Base-by-base conservation (phyloP, 805 yeast genomes). In the Wickerhamomyces ciferrii region DNA sequence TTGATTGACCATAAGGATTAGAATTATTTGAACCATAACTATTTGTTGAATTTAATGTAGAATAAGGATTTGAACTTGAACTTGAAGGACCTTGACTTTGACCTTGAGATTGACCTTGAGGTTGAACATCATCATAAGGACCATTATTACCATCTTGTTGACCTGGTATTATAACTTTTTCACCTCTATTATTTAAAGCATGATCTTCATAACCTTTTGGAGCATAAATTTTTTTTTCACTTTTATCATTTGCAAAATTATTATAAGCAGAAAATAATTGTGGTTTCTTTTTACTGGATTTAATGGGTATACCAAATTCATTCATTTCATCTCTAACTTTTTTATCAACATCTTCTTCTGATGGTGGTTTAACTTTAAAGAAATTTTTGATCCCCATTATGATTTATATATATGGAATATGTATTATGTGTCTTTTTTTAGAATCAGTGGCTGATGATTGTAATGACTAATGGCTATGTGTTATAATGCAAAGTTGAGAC, bases 361-460 rank as follows among this genome's bases (percentile, higher is more conserved):
- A 67, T 14, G 78, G 78, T 18, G 79, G 72, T 46, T 67, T 76
- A 9, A 55, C 55, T 45, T 61, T 68, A 58, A 75, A 76, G 41
- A 74, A 61, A 40, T 69, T 72, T 55, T 70, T 76, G 44, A 76
- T 50, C 15, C 81, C 81, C 82, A 76, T 76, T 27, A 34, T 43
- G 35, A 44, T 19, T 3, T 32, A 32, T 32, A 32, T n/a, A 32
- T 32, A n/a, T 34, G 14, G 37, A 18, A 18, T 34, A 34, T 34
- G 18, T 31, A 31, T 15, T 5, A 27, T 27, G 31, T 27, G 31
- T 27, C 31, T 27, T 27, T 27, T 27, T 27, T 27, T 27, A 13
- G 27, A 14, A 27, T 27, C 31, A 27, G n/a, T n/a, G n/a, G n/a
- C n/a, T n/a, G n/a, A n/a, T n/a, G n/a, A n/a, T n/a, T n/a, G n/a